These are phyloP conservation scores for Apiospora saccharicola DNA, from an alignment of 2,329 filamentous ascomycete genomes.

Conservation along the genomic window DNA sequence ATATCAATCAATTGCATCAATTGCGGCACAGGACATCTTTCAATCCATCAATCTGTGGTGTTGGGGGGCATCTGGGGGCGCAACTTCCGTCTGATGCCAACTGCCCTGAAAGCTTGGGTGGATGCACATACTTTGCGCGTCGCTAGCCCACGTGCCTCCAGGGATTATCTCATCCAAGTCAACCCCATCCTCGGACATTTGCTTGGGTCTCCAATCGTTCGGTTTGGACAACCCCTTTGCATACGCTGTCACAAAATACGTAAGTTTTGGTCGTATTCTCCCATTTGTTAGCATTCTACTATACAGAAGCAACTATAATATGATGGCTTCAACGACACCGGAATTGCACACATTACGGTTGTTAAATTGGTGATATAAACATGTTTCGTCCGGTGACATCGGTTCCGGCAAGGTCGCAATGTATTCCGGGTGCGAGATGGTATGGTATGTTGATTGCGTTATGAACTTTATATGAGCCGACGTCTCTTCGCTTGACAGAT, in stretches of 20 bases:
- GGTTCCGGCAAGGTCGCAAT: background rate
- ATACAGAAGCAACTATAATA: background rate
- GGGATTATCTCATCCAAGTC: background rate
- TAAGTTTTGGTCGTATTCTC: background rate
- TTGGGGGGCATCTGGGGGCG: too few species aligned
- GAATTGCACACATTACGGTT: background rate
- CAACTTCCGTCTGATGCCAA: background rate
- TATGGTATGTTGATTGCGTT: background rate
- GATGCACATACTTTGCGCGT: background rate
- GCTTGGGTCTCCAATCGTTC: background rate
- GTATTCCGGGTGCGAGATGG: background rate
- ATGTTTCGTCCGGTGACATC: constrained; percentile 7
- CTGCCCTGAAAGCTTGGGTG: constrained; percentile 5
- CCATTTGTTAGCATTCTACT: background rate
- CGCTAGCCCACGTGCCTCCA: constrained; percentile 2
- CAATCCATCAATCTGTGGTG: too few species aligned
- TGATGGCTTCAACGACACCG: background rate
- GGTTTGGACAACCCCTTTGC: background rate
- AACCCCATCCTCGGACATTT: constrained; percentile 19
- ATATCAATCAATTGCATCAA: too few species aligned
- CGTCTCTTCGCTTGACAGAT: background rate
- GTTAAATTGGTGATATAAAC: background rate
- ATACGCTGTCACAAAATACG: background rate
- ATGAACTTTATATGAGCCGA: constrained; percentile 11
- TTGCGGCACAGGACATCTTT: too few species aligned